These are phyloP conservation scores for Sporobolomyces roseus DNA, from an alignment of 768 basidiomycete species.

Conservation along the genomic window DNA sequence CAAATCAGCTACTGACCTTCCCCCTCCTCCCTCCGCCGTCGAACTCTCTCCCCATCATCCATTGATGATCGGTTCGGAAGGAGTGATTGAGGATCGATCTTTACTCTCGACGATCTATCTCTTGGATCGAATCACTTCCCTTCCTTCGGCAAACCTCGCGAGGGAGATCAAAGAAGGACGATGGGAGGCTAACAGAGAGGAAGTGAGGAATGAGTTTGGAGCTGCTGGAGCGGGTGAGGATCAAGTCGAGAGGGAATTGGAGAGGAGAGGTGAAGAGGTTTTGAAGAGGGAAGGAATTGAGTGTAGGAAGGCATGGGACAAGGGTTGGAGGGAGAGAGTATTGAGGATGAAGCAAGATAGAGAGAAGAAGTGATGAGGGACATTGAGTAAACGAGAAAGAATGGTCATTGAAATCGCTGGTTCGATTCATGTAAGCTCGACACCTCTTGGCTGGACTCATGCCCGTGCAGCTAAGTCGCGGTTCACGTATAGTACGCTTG, in stretches of 20 bases:
- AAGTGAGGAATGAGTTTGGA: not conserved
- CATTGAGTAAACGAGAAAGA: too few species aligned
- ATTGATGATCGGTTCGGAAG: too few species aligned
- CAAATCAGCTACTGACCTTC: not conserved
- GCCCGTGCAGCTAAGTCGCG: too few species aligned
- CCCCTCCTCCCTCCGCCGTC: not conserved
- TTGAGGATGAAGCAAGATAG: not conserved
- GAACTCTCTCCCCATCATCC: not conserved
- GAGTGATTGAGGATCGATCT: not conserved
- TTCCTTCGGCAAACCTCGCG: too few species aligned
- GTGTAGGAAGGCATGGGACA: conserved; percentile 19
- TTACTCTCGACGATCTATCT: conserved; percentile 14
- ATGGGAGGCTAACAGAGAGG: not conserved
- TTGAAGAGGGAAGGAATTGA: conserved; percentile 9
- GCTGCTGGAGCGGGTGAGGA: not conserved
- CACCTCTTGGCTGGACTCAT: too few species aligned
- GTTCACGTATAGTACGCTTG: too few species aligned
- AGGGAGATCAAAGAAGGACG: not conserved
- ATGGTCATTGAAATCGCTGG: too few species aligned
- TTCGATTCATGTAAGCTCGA: too few species aligned
- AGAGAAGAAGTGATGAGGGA: too few species aligned
- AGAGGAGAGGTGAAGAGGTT: conserved; percentile 4
- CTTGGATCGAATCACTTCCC: conserved; percentile 5
- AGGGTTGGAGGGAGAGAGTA: conserved; percentile 1
- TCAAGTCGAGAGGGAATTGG: conserved; percentile 3